These are phyloP conservation scores for Xerocomus brunneocitrinus DNA, from an alignment of 768 basidiomycete species.

Conservation along the genomic window DNA sequence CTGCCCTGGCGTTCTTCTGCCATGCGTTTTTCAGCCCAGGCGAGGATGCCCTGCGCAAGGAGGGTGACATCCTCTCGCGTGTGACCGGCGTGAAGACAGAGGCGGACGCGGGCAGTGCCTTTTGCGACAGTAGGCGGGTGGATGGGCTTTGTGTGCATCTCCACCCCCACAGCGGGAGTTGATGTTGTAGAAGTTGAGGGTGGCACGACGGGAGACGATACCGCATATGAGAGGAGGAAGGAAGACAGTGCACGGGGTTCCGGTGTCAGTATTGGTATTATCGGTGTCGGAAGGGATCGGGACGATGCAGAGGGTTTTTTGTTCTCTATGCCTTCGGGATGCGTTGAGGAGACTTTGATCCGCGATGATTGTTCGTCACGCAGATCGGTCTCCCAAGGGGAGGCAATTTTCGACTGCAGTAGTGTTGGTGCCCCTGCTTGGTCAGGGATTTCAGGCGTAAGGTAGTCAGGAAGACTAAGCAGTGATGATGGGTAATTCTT, in stretches of 20 bases:
- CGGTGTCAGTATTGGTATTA: slow-evolving; percentile 79
- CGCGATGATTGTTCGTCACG: not conserved
- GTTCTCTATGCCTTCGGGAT: not conserved
- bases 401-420: not conserved
- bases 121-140: slow-evolving; percentile 88
- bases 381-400: slow-evolving; percentile 8
- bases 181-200: not conserved
- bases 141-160: slow-evolving; percentile 71
- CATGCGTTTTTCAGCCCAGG: slow-evolving; percentile 25
- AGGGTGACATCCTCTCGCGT: slow-evolving; percentile 55
- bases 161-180: slow-evolving; percentile 22
- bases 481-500: slow-evolving; percentile 24
- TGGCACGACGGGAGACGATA: not conserved
- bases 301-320: not conserved
- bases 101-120: slow-evolving; percentile 76
- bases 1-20: slow-evolving; percentile 2
- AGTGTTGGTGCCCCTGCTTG: not conserved
- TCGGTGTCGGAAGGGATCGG: slow-evolving; percentile 51
- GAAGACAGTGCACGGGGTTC: slow-evolving; percentile 72
- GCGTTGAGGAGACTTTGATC: not conserved
- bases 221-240: slow-evolving; percentile 40
- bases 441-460: not conserved
- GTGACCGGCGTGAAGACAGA: slow-evolving; percentile 86
- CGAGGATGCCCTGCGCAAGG: slow-evolving; percentile 48
- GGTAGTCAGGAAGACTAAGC: slow-evolving; percentile 25